Percentiles rank a stretch among this genome's conserved stretches.
Conservation (phyloP, 768 basidiomycete genomes). For the Lentinula raphanica region DNA sequence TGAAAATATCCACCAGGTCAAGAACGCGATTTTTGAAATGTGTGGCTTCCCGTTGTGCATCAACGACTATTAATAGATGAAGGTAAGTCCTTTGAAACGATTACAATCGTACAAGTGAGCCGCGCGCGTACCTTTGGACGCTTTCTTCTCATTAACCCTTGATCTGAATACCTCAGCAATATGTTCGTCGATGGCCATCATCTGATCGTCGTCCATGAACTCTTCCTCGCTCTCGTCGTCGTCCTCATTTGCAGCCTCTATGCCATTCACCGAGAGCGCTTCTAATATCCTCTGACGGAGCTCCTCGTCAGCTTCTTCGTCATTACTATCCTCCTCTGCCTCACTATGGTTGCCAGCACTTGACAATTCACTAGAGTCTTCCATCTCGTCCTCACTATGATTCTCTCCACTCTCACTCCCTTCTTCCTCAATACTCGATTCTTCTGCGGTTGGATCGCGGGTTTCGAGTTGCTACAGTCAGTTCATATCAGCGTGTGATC, state of each 20-base stretch:
- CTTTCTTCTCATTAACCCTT: conserved; percentile 54
- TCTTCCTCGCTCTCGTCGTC: conserved; percentile 49
- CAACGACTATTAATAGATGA: conserved; percentile 55
- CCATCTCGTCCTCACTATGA: conserved; percentile 25
- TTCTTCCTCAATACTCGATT: conserved; percentile 34
- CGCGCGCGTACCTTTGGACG: conserved; percentile 57
- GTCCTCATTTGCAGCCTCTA: conserved; percentile 51
- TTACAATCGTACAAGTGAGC: too few relatives aligned
- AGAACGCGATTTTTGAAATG: conserved; percentile 96
- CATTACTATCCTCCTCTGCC: conserved; percentile 34
- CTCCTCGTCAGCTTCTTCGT: conserved; percentile 52
- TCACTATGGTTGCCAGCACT: conserved; percentile 27
- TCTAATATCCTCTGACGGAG: conserved; percentile 66
- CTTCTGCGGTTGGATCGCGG: conserved; percentile 49
- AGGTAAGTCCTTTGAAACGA: too few relatives aligned
- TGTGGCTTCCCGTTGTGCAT: conserved; percentile 81
- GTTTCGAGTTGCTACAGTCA: conserved; percentile 76
- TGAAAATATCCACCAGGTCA: conserved; percentile 85
- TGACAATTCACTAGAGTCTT: conserved; percentile 22
- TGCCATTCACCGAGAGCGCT: conserved; percentile 53
- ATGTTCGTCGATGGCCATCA: conserved; percentile 94
- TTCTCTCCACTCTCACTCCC: conserved; percentile 25
- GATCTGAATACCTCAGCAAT: conserved; percentile 82
- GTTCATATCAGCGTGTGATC: not conserved
- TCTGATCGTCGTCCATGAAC: conserved; percentile 93